Base-by-base conservation (phyloP, 768 basidiomycete species). In the Leccinellum luteum region DNA sequence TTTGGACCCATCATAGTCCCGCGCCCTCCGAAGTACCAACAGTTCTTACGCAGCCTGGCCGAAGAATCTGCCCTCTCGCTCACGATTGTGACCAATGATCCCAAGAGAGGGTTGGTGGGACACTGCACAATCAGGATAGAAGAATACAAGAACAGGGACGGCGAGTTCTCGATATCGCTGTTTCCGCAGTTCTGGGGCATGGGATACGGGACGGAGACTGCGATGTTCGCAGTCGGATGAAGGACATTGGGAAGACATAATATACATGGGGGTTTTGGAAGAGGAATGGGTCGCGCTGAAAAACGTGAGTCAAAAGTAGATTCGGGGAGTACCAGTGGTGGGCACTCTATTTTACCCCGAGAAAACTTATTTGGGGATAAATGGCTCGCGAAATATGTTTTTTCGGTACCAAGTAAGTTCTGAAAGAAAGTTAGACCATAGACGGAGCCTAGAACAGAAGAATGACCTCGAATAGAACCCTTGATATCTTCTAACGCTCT, bases 401-500 rank as follows among this genome's bases (percentile, higher is more conserved):
- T 84, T 73, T 57, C 87, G 81, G 64, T 94, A 95, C 84, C 86
- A 93, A 61, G 84, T 71, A 44, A 95, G 77, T 67, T 95, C 91
- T 92, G 64, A 25, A 48, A 28, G 8, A 17, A 23, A 17, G 19
- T 66, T 30, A 55, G 57, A 13, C 8, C 51, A 55, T 38, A 10
- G 28, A 47, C 32, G 48, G n/a, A 19, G 17, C 54, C 8, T 53
- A 17, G 41, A 9, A 30, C 6, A 15, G 35, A 19, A 25, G 2
- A 31, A 30, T 67, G 28, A 87, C 92, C 94, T 73, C 73, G 68
- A 49, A 96, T 92, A 6, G 90, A 92, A 30, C 81, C 79, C 43
- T 75, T 76, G 57, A 95, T 94, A 64, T 96, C 94, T 59, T 89
- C 88, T 60, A 93, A 70, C 3, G 94, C 94, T 28, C 92, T 94